A percentile compares a stretch with the other conserved stretches of the same genome.
These are phyloP conservation scores for Trypanosomatidae sp. DNA, from an alignment of 208 protist genomes.

Conservation along the genomic window DNA sequence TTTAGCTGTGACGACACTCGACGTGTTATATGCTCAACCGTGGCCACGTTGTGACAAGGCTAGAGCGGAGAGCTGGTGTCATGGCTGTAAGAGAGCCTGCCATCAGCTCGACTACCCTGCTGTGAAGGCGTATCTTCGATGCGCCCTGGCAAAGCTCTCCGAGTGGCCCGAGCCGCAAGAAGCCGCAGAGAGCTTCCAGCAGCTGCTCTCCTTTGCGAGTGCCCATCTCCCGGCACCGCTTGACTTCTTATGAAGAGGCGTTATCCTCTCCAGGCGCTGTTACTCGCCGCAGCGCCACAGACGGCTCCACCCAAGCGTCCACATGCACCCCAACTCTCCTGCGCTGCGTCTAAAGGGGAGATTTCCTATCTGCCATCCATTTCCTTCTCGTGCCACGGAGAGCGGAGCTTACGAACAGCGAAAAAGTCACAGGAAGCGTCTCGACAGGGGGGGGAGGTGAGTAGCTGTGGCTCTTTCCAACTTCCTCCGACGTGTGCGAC, in stretches of 20 bases:
- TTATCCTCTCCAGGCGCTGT: neutral
- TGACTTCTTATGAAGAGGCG: constrained; percentile 16
- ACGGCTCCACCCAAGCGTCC: too few relatives aligned
- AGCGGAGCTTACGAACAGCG: too few relatives aligned
- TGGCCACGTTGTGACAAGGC: constrained; percentile 13
- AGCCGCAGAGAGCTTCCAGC: constrained; percentile 16
- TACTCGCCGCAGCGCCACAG: neutral
- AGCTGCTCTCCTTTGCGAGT: constrained; percentile 18
- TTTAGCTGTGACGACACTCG: constrained; percentile 2
- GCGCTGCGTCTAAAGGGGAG: neutral
- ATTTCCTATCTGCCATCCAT: neutral
- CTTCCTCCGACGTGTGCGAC: neutral
- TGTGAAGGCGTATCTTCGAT: constrained; percentile 57
- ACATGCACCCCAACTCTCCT: neutral
- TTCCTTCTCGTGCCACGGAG: neutral
- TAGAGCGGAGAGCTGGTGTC: constrained; percentile 34
- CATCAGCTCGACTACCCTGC: constrained; percentile 41
- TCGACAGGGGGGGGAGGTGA: too few relatives aligned
- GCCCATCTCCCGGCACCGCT: constrained; percentile 18
- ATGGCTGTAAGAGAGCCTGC: constrained; percentile 30
- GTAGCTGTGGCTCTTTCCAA: neutral
- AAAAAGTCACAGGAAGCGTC: neutral
- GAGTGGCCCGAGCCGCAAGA: neutral
- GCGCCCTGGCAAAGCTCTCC: constrained; percentile 32
- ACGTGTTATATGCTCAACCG: constrained; percentile 1